Evolutionary conservation across 2,329 filamentous ascomycete species (phyloP).

Genomic region (Xylariaceae sp.): DNA sequence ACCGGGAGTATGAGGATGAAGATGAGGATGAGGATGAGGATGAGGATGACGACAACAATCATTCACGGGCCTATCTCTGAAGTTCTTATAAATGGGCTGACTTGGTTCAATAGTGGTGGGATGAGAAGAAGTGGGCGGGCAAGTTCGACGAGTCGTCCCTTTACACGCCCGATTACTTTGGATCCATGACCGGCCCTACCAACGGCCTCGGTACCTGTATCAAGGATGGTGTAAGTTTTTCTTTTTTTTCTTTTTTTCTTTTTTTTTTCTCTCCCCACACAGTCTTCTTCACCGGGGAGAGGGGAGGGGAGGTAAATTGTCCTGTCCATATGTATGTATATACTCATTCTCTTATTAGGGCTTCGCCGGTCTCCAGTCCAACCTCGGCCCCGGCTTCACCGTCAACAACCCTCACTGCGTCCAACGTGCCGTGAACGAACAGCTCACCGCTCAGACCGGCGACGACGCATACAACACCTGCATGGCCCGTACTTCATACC

Average conservation of each 20-base stretch:
- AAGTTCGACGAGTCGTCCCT: slow-evolving; percentile 27
- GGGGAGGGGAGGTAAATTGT: no score
- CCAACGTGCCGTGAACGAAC: slow-evolving; percentile 30
- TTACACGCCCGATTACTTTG: slow-evolving; percentile 30
- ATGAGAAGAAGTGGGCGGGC: slow-evolving; percentile 33
- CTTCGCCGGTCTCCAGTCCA: slow-evolving; percentile 26
- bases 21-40: no score
- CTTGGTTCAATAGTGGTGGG: slow-evolving; percentile 27
- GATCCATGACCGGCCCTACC: slow-evolving; percentile 23
- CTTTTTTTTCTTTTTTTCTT: background rate
- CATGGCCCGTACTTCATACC: slow-evolving; percentile 25
- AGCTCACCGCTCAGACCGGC: slow-evolving; percentile 26
- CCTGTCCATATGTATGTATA: background rate
- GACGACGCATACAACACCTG: slow-evolving; percentile 24
- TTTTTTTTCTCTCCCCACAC: no score
- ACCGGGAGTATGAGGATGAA: no score
- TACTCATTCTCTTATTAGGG: slow-evolving; percentile 13
- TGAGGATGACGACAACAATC: no score
- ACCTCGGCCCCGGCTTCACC: slow-evolving; percentile 25
- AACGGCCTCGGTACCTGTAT: slow-evolving; percentile 29
- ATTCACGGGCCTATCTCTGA: background rate
- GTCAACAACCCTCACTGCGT: slow-evolving; percentile 30
- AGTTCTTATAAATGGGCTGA: background rate
- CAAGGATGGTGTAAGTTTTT: slow-evolving; percentile 21
- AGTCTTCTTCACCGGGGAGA: no score